These are phyloP conservation scores for Pedinophyceae sp. DNA, from an alignment of 139 green algal species.

Conservation along the genomic window DNA sequence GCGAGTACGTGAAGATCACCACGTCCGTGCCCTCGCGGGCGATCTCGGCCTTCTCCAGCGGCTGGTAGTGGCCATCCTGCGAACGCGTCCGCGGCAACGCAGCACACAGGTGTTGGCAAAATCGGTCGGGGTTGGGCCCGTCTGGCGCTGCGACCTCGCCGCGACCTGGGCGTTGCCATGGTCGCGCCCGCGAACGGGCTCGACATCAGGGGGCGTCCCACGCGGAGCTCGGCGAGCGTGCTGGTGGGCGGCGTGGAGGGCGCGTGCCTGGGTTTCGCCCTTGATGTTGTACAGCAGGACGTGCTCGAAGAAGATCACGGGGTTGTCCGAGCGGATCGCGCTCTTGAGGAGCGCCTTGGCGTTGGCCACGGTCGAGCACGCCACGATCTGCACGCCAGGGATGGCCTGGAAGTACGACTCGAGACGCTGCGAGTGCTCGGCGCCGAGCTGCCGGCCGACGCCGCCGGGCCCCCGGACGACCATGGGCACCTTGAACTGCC, in stretches of 20 bases:
- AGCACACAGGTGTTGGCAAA: no score
- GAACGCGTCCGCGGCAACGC: no score
- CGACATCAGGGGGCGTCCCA: no score
- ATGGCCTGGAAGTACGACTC: conserved; percentile 94
- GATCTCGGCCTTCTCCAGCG: conserved; percentile 62
- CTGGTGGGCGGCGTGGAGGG: no score
- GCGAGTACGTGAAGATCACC: conserved; percentile 87
- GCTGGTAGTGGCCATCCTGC: conserved; percentile 46
- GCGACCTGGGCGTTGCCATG: conserved; percentile 7
- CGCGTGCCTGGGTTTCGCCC: conserved; percentile 18
- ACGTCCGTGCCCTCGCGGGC: conserved; percentile 70
- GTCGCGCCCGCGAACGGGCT: conserved; percentile 8
- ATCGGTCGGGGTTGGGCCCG: no score
- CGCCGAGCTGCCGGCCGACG: conserved; percentile 82
- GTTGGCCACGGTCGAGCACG: conserved; percentile 69
- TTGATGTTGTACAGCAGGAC: conserved; percentile 96
- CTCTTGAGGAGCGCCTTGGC: conserved; percentile 84
- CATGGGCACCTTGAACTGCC: conserved; percentile 82
- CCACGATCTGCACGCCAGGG: conserved; percentile 87
- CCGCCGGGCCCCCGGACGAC: conserved; percentile 72
- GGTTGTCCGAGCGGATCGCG: conserved; percentile 56
- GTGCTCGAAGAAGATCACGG: conserved; percentile 94
- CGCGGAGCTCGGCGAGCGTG: no score
- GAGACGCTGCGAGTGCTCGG: conserved; percentile 88
- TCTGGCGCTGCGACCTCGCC: no score